Conservation (phyloP, 2,329 filamentous ascomycete species). For the Trichoderma asperellum region DNA sequence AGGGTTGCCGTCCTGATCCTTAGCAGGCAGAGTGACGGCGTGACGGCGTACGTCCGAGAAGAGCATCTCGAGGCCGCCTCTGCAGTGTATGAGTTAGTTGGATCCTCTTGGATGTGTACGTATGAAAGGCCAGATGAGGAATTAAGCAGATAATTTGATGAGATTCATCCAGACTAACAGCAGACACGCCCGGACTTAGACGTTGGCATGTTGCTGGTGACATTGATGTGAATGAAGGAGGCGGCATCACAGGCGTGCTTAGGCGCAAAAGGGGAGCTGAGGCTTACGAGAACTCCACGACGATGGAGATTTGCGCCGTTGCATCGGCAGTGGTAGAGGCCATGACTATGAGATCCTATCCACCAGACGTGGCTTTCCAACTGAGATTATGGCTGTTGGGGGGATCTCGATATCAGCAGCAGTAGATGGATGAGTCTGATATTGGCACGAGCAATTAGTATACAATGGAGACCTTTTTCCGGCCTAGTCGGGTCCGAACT, state of each 20-base stretch:
- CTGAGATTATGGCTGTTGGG: background rate
- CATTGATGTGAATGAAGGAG: background rate
- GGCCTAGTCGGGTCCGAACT: background rate
- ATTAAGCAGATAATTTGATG: background rate
- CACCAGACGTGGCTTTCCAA: background rate
- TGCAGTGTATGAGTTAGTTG: constrained; percentile 42
- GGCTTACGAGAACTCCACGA: constrained; percentile 70
- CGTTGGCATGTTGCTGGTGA: background rate
- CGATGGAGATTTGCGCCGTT: constrained; percentile 55
- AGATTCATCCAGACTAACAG: background rate
- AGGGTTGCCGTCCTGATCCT: constrained; percentile 60
- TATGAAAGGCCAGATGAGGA: background rate
- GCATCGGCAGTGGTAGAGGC: background rate
- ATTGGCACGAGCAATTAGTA: background rate
- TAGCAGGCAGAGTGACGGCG: constrained; percentile 67
- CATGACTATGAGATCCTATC: constrained; percentile 5
- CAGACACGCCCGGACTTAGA: background rate
- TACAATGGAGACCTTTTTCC: constrained; percentile 5
- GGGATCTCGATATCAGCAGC: background rate
- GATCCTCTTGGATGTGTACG: background rate
- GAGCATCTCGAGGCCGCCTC: constrained; percentile 91
- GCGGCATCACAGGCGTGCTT: constrained; percentile 3
- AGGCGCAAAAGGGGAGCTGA: background rate
- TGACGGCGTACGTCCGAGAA: constrained; percentile 83
- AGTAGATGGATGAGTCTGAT: constrained; percentile 4